Evolutionary conservation across 768 basidiomycete species (phyloP), one percentile per base, ranked within the genome.

Genomic region (Kwoniella dejecticola): DNA sequence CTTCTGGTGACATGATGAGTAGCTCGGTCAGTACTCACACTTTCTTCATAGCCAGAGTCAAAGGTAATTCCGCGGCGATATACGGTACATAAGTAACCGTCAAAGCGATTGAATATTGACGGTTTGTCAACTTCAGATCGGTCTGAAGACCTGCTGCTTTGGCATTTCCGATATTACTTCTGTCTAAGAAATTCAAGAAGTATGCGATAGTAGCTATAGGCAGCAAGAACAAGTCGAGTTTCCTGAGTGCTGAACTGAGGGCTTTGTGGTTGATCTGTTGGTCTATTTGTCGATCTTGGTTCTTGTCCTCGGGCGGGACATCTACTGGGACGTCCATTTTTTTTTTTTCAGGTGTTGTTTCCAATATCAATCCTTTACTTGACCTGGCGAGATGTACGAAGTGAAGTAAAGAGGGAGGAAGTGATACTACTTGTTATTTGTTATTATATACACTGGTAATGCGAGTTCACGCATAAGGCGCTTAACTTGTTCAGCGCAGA

Each of bases 121-220:
- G 49, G 26, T 74, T 61, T 0, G 78, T 80, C 79, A 87, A 81
- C 45, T 82, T 78, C 47, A 88, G 71, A 47, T 84, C 82, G 19
- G 74, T 82, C 68, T 86, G 84, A 61, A 88, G 72, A 11, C 86
- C 86, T 10, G 85, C 86, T 5, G 86, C 81, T n/a, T 83, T 81
- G 41, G 85, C 86, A 62, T 86, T 87, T 27, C 82, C 82, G 38
- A 86, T 79, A 66, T 86, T 85, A n/a, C 36, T 64, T 59, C 67
- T 46, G 41, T 68, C 67, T 19, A 68, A 31, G 45, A 68, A 68
- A 38, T 64, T 64, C 31, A 68, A 40, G 44, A 68, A 68, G 46
- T 68, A 68, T 49, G 65, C 65, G 24, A 65, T 47, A 17, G 67
- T 68, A 5, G 61, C 57, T 5, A 54, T 52, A 8, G 63, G 59